These are phyloP conservation scores for Oleoguttula mirabilis DNA, from an alignment of 495 filamentous ascomycete genomes.

Conservation along the genomic window DNA sequence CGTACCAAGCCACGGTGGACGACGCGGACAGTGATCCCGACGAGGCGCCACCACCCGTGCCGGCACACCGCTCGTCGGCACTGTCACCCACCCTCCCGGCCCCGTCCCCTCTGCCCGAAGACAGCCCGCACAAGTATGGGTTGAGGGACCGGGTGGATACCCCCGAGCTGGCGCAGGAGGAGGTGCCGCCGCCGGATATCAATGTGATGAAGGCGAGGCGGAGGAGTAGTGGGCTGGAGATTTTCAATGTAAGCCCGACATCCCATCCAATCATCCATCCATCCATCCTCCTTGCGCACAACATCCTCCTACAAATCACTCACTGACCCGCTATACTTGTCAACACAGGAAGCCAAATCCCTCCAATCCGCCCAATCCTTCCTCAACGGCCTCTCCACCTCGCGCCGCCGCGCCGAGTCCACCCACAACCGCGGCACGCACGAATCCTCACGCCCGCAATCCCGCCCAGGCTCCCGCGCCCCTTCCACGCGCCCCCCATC, in stretches of 20 bases:
- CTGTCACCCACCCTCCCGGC: conserved; percentile 16
- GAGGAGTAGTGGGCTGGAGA: conserved; percentile 15
- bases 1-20: background rate
- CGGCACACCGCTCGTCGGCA: background rate
- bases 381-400: conserved; percentile 20
- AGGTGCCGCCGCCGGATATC: conserved; percentile 7
- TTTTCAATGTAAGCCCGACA: conserved; percentile 16
- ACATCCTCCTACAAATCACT: no score
- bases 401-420: conserved; percentile 17
- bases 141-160: conserved; percentile 19
- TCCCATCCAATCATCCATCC: no score
- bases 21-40: background rate
- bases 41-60: background rate
- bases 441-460: conserved; percentile 6
- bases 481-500: conserved; percentile 3
- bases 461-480: background rate
- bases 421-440: conserved; percentile 5
- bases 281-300: no score
- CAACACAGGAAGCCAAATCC: conserved; percentile 17
- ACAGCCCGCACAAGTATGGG: conserved; percentile 21
- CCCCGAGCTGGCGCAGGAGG: conserved; percentile 5
- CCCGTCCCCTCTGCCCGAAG: conserved; percentile 17
- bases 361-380: conserved; percentile 22
- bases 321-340: conserved; percentile 1
- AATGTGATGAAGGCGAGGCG: conserved; percentile 10